Percentiles rank a stretch among this genome's conserved stretches.
Conservation (phyloP, 2,329 filamentous ascomycete genomes). For the Sarocladiaceae sp. region DNA sequence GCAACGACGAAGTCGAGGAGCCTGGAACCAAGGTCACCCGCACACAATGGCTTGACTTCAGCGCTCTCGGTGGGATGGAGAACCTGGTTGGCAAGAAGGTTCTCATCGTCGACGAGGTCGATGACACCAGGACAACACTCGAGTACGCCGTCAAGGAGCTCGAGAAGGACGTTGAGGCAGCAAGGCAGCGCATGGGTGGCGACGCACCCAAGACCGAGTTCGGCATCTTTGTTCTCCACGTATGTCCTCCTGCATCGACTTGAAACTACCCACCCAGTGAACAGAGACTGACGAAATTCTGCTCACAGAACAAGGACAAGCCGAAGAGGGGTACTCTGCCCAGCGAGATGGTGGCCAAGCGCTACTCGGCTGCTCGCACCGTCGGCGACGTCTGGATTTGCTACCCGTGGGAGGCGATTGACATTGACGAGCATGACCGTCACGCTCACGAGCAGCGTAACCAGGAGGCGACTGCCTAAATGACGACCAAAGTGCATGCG, state of each 20-base stretch:
- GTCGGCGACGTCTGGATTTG: conserved; percentile 96
- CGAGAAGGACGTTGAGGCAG: conserved; percentile 85
- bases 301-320: conserved; percentile 86
- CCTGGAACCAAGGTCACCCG: conserved; percentile 92
- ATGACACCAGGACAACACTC: conserved; percentile 88
- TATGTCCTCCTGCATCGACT: conserved; percentile 46
- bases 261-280: neutral
- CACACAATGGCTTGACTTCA: conserved; percentile 96
- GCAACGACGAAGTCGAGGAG: conserved; percentile 51
- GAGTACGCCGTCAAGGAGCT: conserved; percentile 92
- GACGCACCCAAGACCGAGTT: conserved; percentile 70
- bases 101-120: conserved; percentile 90
- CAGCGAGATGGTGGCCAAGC: conserved; percentile 62
- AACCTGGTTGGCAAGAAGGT: conserved; percentile 88
- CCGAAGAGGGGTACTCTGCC: conserved; percentile 84
- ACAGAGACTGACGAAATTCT: neutral
- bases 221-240: conserved; percentile 91
- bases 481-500: neutral
- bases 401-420: conserved; percentile 95
- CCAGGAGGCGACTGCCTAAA: neutral
- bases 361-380: conserved; percentile 82
- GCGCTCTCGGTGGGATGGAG: conserved; percentile 72
- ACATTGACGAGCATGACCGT: conserved; percentile 88
- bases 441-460: conserved; percentile 47
- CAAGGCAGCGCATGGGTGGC: conserved; percentile 65